phyloP scores from a whole-genome alignment of 805 yeast species.

The Sugiyamaella floridensis region DNA sequence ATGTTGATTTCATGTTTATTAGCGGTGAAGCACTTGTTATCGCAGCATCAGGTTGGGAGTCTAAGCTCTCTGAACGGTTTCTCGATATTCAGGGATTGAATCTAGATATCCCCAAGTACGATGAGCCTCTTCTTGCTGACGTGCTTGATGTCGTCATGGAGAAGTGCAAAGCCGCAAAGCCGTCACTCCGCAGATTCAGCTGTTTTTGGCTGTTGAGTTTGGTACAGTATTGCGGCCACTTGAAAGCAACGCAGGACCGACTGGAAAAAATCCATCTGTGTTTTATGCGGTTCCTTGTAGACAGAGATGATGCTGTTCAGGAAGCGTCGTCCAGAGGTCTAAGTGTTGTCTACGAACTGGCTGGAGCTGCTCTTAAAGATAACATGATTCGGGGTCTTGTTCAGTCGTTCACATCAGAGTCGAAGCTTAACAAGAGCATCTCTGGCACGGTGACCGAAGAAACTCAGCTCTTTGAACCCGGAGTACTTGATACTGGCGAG shows the following conservation, averaged over 20 bases:
- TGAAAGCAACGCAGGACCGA: conserved; percentile 33
- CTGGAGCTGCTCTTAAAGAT: conserved; percentile 60
- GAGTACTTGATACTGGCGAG: conserved; percentile 69
- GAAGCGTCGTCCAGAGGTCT: conserved; percentile 89
- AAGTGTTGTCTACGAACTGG: conserved; percentile 71
- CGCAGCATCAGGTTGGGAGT: conserved; percentile 68
- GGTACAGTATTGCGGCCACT: conserved; percentile 62
- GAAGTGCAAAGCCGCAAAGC: conserved; percentile 59
- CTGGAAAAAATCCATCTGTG: conserved; percentile 61
- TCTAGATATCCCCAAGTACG: not conserved
- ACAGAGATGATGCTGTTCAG: conserved; percentile 80
- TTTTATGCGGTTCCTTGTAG: conserved; percentile 73
- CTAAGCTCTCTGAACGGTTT: conserved; percentile 45
- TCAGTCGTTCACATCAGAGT: conserved; percentile 69
- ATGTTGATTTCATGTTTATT: conserved; percentile 67
- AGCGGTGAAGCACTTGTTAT: conserved; percentile 79
- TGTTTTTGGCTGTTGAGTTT: conserved; percentile 83
- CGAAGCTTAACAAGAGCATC: conserved; percentile 34
- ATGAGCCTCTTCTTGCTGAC: conserved; percentile 9
- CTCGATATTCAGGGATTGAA: conserved; percentile 46
- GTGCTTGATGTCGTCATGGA: conserved; percentile 46
- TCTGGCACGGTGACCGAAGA: conserved; percentile 71
- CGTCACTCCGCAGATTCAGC: conserved; percentile 63
- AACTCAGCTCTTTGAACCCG: conserved; percentile 80
- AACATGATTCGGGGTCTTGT: conserved; percentile 65